Percentiles rank a stretch among this genome's conserved stretches.
phyloP scores from a whole-genome alignment of 2,329 filamentous ascomycete genomes.

The Fusarium newnesense region DNA sequence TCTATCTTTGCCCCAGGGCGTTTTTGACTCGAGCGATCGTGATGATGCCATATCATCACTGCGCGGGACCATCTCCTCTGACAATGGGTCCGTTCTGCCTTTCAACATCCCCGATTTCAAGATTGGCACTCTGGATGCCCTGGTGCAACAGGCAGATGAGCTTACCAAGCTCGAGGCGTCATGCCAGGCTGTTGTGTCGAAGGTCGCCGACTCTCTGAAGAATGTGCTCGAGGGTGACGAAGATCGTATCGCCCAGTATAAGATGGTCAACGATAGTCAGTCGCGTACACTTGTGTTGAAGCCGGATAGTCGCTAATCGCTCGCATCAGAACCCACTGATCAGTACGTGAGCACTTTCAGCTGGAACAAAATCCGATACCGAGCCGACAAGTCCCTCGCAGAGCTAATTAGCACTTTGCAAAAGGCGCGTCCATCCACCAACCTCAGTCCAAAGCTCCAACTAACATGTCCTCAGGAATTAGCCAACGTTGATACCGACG shows the following conservation, averaged over 20 bases:
- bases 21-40: constrained; percentile 81
- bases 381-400: constrained; percentile 87
- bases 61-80: constrained; percentile 74
- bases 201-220: constrained; percentile 87
- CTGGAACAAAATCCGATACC: constrained; percentile 99
- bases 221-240: constrained; percentile 86
- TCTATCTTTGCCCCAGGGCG: constrained; percentile 88
- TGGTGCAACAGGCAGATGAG: constrained; percentile 97
- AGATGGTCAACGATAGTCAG: constrained; percentile 94
- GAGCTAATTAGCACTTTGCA: constrained; percentile 90
- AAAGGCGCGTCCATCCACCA: constrained; percentile 67
- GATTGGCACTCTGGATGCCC: constrained; percentile 93
- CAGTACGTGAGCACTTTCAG: constrained; percentile 89
- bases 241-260: constrained; percentile 84
- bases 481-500: constrained; percentile 91
- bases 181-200: constrained; percentile 85
- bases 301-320: constrained; percentile 39
- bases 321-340: constrained; percentile 83
- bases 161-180: constrained; percentile 84
- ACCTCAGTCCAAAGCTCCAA: not conserved
- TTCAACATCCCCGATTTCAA: constrained; percentile 95
- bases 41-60: constrained; percentile 85
- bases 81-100: constrained; percentile 78
- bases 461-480: constrained; percentile 71
- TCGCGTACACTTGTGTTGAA: constrained; percentile 6